Conservation (phyloP, 2,329 filamentous ascomycete genomes). For the Talaromyces amestolkiae region DNA sequence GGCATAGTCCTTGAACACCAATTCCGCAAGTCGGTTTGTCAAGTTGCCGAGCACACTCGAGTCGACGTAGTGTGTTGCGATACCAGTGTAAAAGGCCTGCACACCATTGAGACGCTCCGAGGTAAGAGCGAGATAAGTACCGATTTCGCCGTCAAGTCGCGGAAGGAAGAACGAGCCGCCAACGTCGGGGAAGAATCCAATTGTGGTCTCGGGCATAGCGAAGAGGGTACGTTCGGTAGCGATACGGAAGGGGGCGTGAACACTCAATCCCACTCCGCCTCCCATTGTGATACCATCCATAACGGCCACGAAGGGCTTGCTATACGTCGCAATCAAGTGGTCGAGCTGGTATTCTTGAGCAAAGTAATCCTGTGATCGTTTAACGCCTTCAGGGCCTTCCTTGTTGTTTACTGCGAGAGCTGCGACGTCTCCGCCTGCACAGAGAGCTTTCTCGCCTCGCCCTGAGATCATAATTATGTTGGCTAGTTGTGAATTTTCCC, state of each 20-base stretch:
- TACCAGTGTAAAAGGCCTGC: constrained; percentile 83
- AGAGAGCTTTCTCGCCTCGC: constrained; percentile 78
- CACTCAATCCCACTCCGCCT: constrained; percentile 87
- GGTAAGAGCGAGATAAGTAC: constrained; percentile 90
- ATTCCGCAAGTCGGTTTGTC: constrained; percentile 80
- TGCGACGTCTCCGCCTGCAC: constrained; percentile 87
- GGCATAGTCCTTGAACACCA: constrained; percentile 80
- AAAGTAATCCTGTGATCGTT: constrained; percentile 80
- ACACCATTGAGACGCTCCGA: constrained; percentile 78
- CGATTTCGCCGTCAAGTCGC: constrained; percentile 78
- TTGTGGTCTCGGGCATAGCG: constrained; percentile 97
- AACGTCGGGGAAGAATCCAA: constrained; percentile 98
- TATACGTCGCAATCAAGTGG: constrained; percentile 89
- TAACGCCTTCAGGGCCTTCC: constrained; percentile 65
- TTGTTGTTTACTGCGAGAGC: constrained; percentile 72
- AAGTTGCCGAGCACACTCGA: constrained; percentile 79
- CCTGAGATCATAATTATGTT: constrained; percentile 93
- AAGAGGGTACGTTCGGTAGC: constrained; percentile 94
- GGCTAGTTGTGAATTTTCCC: constrained; percentile 90
- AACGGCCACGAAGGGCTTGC: constrained; percentile 88
- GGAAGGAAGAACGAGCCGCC: constrained; percentile 95
- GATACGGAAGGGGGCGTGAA: constrained; percentile 94
- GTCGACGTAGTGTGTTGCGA: constrained; percentile 95
- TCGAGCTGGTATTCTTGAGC: constrained; percentile 93
- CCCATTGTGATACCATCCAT: constrained; percentile 99